Evolutionary conservation across 345 rosid species (phyloP).

Genomic region (Dimocarpus longan): DNA sequence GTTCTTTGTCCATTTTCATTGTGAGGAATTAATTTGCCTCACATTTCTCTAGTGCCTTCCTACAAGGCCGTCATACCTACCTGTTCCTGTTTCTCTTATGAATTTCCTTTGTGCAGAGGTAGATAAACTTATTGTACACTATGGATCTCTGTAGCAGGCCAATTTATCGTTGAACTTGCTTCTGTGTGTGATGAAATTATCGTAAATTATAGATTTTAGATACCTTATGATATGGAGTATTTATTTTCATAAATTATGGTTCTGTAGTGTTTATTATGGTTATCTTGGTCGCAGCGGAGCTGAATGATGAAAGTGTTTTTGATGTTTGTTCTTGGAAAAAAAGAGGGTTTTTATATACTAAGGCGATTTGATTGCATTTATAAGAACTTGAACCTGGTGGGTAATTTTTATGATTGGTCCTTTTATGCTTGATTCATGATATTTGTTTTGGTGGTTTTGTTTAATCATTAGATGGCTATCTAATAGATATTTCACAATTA

Average conservation of each 20-base stretch:
- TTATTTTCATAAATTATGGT: background rate
- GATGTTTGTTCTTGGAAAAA: background rate
- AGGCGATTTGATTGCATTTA: background rate
- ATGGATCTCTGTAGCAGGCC: background rate
- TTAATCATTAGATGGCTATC: background rate
- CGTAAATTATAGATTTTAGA: background rate
- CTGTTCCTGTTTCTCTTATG: background rate
- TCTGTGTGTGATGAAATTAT: constrained; percentile 8
- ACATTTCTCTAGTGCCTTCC: background rate
- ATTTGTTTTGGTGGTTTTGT: background rate
- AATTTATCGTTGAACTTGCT: background rate
- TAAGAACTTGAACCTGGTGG: background rate
- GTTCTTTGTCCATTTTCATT: background rate
- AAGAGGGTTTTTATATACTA: background rate
- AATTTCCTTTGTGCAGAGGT: constrained; percentile 6
- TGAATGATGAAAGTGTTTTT: background rate
- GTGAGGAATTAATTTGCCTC: constrained; percentile 5
- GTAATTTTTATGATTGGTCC: background rate
- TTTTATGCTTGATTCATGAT: background rate
- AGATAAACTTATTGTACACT: constrained; percentile 1
- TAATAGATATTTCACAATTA: background rate
- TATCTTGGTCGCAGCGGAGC: background rate
- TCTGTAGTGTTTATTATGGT: background rate
- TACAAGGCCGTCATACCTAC: constrained; percentile 5
- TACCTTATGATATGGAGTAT: background rate